Evolutionary conservation across 768 basidiomycete genomes (phyloP).

Genomic region (Termitomyces bulborhizus): DNA sequence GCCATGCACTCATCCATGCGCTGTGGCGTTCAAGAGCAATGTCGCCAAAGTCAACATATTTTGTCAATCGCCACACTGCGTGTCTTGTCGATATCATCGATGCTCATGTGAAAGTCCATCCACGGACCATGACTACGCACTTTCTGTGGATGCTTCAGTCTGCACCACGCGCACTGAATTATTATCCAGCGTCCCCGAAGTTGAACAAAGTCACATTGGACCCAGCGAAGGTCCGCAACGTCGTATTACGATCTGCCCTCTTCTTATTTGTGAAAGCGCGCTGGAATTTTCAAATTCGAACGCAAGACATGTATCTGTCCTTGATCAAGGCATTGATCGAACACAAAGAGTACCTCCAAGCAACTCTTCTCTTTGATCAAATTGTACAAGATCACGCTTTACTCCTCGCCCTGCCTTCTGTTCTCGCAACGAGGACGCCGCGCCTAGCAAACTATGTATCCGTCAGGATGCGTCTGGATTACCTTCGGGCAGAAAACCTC

Average conservation of each 20-base stretch:
- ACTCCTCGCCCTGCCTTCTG: neutral
- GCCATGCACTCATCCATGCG: neutral
- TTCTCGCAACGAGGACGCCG: neutral
- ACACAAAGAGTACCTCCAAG: neutral
- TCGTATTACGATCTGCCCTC: neutral
- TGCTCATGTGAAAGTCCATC: neutral
- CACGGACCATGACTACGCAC: neutral
- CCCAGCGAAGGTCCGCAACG: neutral
- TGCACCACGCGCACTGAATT: too few species aligned
- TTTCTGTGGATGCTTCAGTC: neutral
- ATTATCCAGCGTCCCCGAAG: fast-evolving
- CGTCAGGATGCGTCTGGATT: neutral
- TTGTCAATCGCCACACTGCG: too few species aligned
- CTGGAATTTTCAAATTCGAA: neutral
- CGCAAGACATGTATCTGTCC: neutral
- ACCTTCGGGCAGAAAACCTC: neutral
- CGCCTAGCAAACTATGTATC: too few species aligned
- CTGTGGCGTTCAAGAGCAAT: neutral
- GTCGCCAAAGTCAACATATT: neutral
- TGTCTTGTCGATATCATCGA: neutral
- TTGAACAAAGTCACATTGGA: neutral
- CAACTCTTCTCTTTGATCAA: neutral
- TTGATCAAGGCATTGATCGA: neutral
- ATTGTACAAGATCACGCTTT: neutral
- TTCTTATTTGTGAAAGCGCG: neutral